Evolutionary conservation across 2,329 filamentous ascomycete species (phyloP).

Genomic region (Fonsecaea pugnacius): DNA sequence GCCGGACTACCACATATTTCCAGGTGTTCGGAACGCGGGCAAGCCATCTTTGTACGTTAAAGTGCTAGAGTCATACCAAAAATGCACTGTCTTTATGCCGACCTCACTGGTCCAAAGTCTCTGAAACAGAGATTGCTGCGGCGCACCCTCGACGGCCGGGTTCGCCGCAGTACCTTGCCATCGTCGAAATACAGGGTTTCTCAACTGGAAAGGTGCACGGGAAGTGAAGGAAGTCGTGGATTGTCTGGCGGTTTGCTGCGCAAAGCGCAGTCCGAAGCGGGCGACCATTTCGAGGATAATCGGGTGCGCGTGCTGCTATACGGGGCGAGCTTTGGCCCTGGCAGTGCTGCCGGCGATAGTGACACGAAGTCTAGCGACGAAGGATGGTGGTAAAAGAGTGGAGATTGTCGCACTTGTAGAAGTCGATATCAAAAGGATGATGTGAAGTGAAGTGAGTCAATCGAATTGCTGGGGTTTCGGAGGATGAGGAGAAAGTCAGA

Average conservation of each 20-base stretch:
- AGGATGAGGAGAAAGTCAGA: conserved; percentile 16
- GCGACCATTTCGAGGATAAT: conserved; percentile 54
- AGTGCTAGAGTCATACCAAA: conserved; percentile 68
- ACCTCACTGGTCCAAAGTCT: conserved; percentile 82
- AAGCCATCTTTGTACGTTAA: background rate
- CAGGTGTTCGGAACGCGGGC: background rate
- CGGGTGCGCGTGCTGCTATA: background rate
- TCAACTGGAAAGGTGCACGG: conserved; percentile 57
- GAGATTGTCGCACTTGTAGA: conserved; percentile 19
- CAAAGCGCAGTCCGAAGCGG: conserved; percentile 62
- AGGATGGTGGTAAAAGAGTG: conserved; percentile 23
- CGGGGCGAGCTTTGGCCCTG: background rate
- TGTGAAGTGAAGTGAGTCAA: conserved; percentile 9
- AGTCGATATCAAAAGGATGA: background rate
- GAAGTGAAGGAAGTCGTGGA: conserved; percentile 43
- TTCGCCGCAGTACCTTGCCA: conserved; percentile 71
- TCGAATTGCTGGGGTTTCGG: conserved; percentile 11
- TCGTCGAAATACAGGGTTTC: conserved; percentile 60
- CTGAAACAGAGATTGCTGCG: conserved; percentile 62
- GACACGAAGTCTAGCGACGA: conserved; percentile 2
- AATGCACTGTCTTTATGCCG: conserved; percentile 92
- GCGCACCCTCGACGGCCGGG: conserved; percentile 48
- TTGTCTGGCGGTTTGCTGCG: conserved; percentile 59
- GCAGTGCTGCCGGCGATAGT: background rate
- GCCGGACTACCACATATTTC: too few species aligned